Conservation (phyloP, 805 yeast species). For the Yarrowia sp. region DNA sequence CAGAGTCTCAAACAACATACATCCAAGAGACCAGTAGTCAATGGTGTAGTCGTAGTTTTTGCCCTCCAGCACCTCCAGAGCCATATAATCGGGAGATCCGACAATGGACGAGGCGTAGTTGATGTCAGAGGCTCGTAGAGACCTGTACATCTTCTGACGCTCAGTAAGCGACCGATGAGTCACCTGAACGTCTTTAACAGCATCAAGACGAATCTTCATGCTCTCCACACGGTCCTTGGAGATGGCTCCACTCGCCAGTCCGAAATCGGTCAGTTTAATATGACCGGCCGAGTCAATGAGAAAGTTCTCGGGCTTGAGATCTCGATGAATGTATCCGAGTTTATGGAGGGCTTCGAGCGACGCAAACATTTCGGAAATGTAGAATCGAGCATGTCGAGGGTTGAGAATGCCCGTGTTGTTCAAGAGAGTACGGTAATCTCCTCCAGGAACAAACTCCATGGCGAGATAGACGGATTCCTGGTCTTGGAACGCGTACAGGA, state of each 20-base stretch:
- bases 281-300: slow-evolving; percentile 88
- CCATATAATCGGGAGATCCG: slow-evolving; percentile 99
- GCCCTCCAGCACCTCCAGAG: slow-evolving; percentile 93
- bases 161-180: slow-evolving; percentile 75
- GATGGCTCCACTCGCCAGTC: slow-evolving; percentile 94
- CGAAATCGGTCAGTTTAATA: slow-evolving; percentile 92
- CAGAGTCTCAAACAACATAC: slow-evolving; percentile 92
- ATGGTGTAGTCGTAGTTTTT: slow-evolving; percentile 91
- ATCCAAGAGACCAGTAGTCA: slow-evolving; percentile 98
- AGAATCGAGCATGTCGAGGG: slow-evolving; percentile 94
- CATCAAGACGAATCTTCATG: slow-evolving; percentile 64
- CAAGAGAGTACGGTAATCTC: slow-evolving; percentile 91
- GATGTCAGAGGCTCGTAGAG: slow-evolving; percentile 66
- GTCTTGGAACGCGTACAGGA: slow-evolving; percentile 94
- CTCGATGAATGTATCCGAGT: slow-evolving; percentile 95
- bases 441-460: slow-evolving; percentile 99
- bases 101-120: slow-evolving; percentile 93
- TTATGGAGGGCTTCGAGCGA: slow-evolving; percentile 92
- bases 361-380: slow-evolving; percentile 93
- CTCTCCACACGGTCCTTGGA: slow-evolving; percentile 90
- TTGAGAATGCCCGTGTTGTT: slow-evolving; percentile 90
- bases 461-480: slow-evolving; percentile 85
- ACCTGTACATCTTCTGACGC: slow-evolving; percentile 81
- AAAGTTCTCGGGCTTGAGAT: slow-evolving; percentile 92
- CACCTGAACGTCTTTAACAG: slow-evolving; percentile 72